phyloP scores from a whole-genome alignment of 2,329 filamentous ascomycete genomes.

The Sclerotinia minor region DNA sequence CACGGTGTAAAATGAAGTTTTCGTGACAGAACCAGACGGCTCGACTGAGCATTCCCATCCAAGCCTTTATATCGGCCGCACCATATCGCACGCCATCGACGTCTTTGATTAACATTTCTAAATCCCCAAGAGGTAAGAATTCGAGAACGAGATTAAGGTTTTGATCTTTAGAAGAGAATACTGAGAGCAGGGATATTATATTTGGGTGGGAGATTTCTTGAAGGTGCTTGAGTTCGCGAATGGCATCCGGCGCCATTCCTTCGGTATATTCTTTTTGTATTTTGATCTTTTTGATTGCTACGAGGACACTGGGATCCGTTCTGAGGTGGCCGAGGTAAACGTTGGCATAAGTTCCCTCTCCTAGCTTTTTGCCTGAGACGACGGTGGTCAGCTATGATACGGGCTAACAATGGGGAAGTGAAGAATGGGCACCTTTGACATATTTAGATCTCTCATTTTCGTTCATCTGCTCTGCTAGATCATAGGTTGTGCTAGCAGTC shows the following conservation, averaged over 20 bases:
- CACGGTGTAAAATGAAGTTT: slow-evolving; percentile 89
- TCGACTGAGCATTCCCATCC: slow-evolving; percentile 96
- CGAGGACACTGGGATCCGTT: slow-evolving; percentile 67
- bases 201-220: slow-evolving; percentile 94
- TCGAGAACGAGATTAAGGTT: slow-evolving; percentile 96
- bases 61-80: slow-evolving; percentile 89
- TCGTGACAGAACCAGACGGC: slow-evolving; percentile 97
- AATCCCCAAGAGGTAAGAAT: slow-evolving; percentile 87
- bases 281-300: slow-evolving; percentile 95
- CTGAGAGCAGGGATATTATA: slow-evolving; percentile 87
- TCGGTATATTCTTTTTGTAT: slow-evolving; percentile 82
- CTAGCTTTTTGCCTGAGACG: slow-evolving; percentile 75
- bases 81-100: slow-evolving; percentile 76
- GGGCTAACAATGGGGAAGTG: slow-evolving; percentile 19
- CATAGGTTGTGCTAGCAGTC: slow-evolving; percentile 44
- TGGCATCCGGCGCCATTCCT: slow-evolving; percentile 89
- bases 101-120: slow-evolving; percentile 93
- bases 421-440: slow-evolving; percentile 64
- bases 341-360: slow-evolving; percentile 94
- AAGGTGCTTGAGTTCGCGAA: slow-evolving; percentile 93
- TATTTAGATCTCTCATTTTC: slow-evolving; percentile 84
- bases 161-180: slow-evolving; percentile 95
- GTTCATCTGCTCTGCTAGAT: slow-evolving; percentile 78
- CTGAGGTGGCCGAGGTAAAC: slow-evolving; percentile 87
- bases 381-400: slow-evolving; percentile 17